These are phyloP conservation scores for Boletus tomentosulus DNA, from an alignment of 768 basidiomycete species.

Conservation along the genomic window DNA sequence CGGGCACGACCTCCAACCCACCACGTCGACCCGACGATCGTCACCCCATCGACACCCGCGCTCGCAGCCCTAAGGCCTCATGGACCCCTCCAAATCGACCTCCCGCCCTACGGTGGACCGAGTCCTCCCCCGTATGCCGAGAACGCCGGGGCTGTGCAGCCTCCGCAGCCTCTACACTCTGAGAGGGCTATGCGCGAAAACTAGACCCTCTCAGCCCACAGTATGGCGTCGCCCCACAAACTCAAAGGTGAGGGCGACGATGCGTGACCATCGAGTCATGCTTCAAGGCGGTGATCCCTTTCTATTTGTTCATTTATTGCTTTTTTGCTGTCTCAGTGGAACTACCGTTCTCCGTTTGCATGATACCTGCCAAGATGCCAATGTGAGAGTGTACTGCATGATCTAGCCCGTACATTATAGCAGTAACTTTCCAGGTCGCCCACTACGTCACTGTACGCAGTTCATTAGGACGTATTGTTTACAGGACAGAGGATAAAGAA, in stretches of 20 bases:
- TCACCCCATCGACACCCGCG: background rate
- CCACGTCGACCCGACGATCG: constrained; percentile 5
- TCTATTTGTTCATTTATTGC: background rate
- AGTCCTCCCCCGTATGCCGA: constrained; percentile 7
- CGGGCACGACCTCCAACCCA: background rate
- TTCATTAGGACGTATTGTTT: constrained; percentile 4
- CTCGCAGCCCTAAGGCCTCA: background rate
- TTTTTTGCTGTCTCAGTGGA: background rate
- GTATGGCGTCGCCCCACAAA: no score
- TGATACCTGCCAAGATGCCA: background rate
- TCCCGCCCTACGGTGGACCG: constrained; percentile 10
- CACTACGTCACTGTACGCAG: background rate
- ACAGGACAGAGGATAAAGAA: background rate
- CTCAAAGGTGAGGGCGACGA: background rate
- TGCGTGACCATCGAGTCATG: background rate
- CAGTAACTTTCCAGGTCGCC: background rate
- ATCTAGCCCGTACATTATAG: background rate
- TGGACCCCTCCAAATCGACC: background rate
- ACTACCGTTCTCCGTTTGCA: background rate
- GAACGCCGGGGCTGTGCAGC: background rate
- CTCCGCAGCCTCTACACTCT: background rate
- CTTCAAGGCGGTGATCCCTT: background rate
- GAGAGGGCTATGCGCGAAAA: background rate
- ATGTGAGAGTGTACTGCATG: no score
- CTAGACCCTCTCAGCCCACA: no score